These are phyloP conservation scores for Houttuynia cordata DNA, from an alignment of 164 flowering plant genomes.

Conservation along the genomic window DNA sequence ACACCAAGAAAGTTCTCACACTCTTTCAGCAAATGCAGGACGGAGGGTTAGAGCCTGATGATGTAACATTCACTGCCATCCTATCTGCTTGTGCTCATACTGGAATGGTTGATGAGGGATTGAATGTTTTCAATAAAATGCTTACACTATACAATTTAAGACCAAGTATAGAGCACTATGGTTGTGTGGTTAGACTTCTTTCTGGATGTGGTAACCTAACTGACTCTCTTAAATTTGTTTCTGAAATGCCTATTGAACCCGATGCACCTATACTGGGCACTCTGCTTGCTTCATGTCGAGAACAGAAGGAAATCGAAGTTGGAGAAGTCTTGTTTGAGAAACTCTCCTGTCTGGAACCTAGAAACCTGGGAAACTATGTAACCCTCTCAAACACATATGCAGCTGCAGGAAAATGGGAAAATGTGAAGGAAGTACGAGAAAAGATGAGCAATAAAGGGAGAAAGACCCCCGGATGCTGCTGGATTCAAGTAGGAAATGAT, in stretches of 20 bases:
- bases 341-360: conserved; percentile 35
- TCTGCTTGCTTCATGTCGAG: conserved; percentile 37
- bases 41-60: conserved; percentile 35
- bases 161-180: conserved; percentile 50
- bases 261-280: conserved; percentile 42
- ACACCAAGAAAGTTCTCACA: conserved; percentile 23
- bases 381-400: conserved; percentile 47
- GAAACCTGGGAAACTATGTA: conserved; percentile 48
- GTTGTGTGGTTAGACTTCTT: conserved; percentile 48
- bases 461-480: conserved; percentile 56
- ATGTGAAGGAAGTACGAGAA: conserved; percentile 28
- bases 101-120: conserved; percentile 38
- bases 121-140: conserved; percentile 34
- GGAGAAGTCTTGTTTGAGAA: conserved; percentile 25
- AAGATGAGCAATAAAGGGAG: conserved; percentile 39
- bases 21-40: conserved; percentile 25
- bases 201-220: conserved; percentile 31
- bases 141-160: conserved; percentile 19
- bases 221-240: conserved; percentile 30
- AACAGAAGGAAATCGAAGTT: conserved; percentile 24
- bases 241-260: conserved; percentile 32
- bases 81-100: conserved; percentile 52
- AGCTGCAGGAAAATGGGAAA: conserved; percentile 37
- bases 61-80: conserved; percentile 40
- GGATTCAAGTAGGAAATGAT: conserved; percentile 47